Base-by-base conservation (phyloP, 2,329 filamentous ascomycete species). In the Microcyclosporella mali region DNA sequence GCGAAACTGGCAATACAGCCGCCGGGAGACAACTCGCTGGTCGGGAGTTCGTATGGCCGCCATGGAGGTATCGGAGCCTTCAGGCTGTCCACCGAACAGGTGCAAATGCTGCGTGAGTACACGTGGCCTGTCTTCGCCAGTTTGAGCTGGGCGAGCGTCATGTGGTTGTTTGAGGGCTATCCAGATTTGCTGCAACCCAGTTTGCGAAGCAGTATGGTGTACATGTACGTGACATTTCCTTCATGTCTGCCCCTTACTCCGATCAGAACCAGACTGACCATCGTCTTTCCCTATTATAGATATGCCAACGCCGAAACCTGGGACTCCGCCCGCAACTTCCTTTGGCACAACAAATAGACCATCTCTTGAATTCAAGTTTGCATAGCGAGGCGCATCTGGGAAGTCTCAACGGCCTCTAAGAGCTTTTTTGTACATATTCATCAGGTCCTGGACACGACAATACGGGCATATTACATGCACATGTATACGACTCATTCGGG, bases 121-220 rank as follows among this genome's bases (percentile, higher is more conserved):
- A 86, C 86, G 42, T 98, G 92, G 90, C 88, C 90, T 1, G 83
- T 84, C 2, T 98, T 98, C 69, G 90, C 92, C 32, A 85, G 84
- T 56, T 59, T 90, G 52, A 94, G 84, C 60, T 98, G 92, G 92
- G 92, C 84, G 3, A 73, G 81, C 60, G 88, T 98, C 51, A 98
- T 98, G 92, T 88, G 90, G 70, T 68, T 98, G 48, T 98, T 95
- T 72, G 79, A 85, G 57, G 86, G 85, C 78, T 82, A 97, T 70
- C 88, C 92, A 4, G 87, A 94, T 58, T 87, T 85, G 43, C 77
- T 98, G 62, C 92, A 95, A 74, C 80, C 82, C 47, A 95, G 89
- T 66, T 69, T 98, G 73, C 78, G 88, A 65, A 89, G 82, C 68
- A 95, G 88, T 71, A 98, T 98, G 92, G 86, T 80, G 57, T 98